Base-by-base conservation (phyloP, 2,329 filamentous ascomycete genomes). In the Microsporum canis region DNA sequence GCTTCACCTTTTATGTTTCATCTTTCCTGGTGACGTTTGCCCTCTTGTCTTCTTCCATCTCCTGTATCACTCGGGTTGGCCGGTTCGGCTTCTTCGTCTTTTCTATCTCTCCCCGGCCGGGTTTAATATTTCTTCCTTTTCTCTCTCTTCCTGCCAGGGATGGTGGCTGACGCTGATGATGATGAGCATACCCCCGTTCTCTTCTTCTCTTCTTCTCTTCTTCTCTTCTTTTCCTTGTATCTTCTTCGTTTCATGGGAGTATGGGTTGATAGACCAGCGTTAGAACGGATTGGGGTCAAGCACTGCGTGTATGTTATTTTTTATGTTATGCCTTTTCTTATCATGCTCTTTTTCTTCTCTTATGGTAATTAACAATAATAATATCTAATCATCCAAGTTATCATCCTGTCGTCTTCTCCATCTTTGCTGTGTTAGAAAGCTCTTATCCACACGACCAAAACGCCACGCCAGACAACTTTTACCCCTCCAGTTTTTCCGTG, bases 221-320 rank as follows among this genome's bases (percentile, higher is more conserved):
- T 57, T 29, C 12, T 23, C 17, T 23, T 23, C 57, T 58, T 56
- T 60, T 58, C 47, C 53, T 59, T 49, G 51, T 43, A 55, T 14
- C 57, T 62, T 29, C 36, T 60, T 45, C 47, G 31, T 58, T 38
- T 63, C 58, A 31, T 59, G 57, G 57, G 39, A 59, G 47, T 56
- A 57, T 36, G 55, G 56, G 53, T 59, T 60, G 57, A 64, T 64
- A 64, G 62, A 64, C 58, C 56, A 64, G 62, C 60, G 58, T 62
- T 62, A 62, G 60, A 64, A 56, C 56, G 62, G 60, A 39, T 58
- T 47, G 51, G 62, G 60, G 56, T 62, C 31, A 58, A 41, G n/a
- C 27, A 31, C 45, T 51, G 23, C 39, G 10, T 51, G 45, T 55
- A 43, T 49, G 55, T 29, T 47, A 47, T 47, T 47, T 47, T 47